Percentiles rank a stretch among this genome's conserved stretches.
Conservation (phyloP, 345 rosid species). For the Moricandia moricandioides region DNA sequence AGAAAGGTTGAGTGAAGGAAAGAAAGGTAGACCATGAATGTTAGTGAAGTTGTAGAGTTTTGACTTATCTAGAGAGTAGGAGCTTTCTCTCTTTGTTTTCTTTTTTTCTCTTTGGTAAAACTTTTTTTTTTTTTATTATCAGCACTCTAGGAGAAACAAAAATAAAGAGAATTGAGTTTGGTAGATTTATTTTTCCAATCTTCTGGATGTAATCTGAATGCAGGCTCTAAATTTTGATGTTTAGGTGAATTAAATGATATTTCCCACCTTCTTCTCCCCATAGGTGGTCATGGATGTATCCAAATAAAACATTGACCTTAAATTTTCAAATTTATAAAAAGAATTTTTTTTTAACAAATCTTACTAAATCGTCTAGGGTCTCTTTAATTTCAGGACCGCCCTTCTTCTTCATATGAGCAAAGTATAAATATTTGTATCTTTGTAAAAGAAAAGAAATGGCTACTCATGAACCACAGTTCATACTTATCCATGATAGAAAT, state of each 20-base stretch:
- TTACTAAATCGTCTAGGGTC: no score
- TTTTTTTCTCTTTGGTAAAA: no score
- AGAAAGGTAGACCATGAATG: background rate
- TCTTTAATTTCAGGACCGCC: no score
- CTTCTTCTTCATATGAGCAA: no score
- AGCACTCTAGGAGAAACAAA: constrained; percentile 10
- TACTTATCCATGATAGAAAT: no score
- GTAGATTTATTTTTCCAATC: background rate
- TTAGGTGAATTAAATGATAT: background rate
- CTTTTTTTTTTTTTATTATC: constrained; percentile 2
- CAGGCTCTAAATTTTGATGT: background rate
- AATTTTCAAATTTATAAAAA: no score
- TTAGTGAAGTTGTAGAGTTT: background rate
- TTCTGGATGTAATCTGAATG: constrained; percentile 4
- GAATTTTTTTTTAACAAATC: no score
- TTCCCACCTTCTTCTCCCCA: background rate
- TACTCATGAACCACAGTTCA: no score
- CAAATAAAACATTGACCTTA: no score
- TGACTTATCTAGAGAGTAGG: background rate
- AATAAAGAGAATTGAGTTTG: constrained; percentile 10
- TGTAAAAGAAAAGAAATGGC: no score
- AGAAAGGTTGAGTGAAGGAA: constrained; percentile 45
- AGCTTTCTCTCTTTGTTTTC: constrained; percentile 6
- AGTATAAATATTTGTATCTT: no score
- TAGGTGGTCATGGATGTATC: no score